Conservation (phyloP, 345 rosid species). For the Citrus maxima region DNA sequence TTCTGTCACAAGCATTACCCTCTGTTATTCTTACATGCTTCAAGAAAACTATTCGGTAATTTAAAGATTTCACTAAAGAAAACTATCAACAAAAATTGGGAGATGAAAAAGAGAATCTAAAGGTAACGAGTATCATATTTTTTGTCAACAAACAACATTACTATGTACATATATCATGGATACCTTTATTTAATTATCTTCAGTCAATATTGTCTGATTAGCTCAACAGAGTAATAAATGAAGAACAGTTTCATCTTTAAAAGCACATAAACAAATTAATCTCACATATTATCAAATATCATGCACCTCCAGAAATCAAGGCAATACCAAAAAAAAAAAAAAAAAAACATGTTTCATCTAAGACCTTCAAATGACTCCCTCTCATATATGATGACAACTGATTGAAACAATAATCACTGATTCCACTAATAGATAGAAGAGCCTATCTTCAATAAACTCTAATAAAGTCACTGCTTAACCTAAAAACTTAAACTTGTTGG, state of each 20-base stretch:
- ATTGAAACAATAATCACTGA: too few species aligned
- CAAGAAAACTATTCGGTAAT: not conserved
- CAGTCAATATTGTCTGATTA: not conserved
- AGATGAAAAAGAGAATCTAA: too few species aligned
- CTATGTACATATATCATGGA: not conserved
- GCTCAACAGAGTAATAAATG: not conserved
- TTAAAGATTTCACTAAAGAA: conserved; percentile 1
- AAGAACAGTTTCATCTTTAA: not conserved
- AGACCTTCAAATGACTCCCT: too few species aligned
- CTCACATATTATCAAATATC: not conserved
- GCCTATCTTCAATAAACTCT: too few species aligned
- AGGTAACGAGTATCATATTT: not conserved
- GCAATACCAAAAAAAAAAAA: not conserved
- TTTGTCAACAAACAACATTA: not conserved
- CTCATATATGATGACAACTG: too few species aligned
- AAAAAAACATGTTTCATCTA: not conserved
- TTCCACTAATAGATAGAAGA: too few species aligned
- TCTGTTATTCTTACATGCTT: conserved; percentile 3
- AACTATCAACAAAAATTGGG: not conserved
- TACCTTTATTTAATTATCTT: not conserved
- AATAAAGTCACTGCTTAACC: too few species aligned
- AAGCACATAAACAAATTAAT: not conserved
- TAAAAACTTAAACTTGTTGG: too few species aligned
- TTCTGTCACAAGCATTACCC: conserved; percentile 33
- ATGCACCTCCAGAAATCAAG: not conserved